phyloP scores from a whole-genome alignment of 2,329 filamentous ascomycete genomes.

The Aureobasidium sp. region DNA sequence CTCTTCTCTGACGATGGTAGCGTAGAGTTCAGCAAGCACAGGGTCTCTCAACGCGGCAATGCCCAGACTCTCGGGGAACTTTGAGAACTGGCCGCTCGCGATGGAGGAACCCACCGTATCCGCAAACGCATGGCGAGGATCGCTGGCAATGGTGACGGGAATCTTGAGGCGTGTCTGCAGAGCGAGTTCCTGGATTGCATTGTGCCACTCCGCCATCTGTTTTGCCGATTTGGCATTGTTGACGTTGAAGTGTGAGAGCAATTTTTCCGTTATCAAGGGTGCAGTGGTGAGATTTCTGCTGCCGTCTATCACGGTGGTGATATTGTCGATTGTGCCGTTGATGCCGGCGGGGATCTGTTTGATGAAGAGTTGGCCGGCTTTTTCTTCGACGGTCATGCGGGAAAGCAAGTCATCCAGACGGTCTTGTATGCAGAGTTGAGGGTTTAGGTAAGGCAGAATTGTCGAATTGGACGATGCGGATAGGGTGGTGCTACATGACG shows the following conservation, averaged over 20 bases:
- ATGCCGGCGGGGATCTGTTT: conserved; percentile 28
- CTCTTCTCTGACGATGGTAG: conserved; percentile 54
- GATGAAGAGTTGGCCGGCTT: conserved; percentile 49
- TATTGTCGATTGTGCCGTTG: conserved; percentile 6
- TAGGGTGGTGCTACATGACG: not conserved
- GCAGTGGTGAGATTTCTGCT: conserved; percentile 23
- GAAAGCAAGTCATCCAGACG: conserved; percentile 59
- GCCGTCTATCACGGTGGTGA: not conserved
- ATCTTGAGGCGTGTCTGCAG: not conserved
- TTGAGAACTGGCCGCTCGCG: conserved; percentile 68
- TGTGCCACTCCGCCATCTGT: conserved; percentile 44
- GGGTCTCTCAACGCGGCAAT: conserved; percentile 62
- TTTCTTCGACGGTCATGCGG: conserved; percentile 67
- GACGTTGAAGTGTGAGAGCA: conserved; percentile 51
- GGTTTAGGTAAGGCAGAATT: not conserved
- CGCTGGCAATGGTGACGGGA: conserved; percentile 18
- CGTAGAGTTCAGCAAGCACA: conserved; percentile 59
- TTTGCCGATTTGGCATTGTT: conserved; percentile 57
- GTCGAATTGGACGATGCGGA: not conserved
- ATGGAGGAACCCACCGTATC: conserved; percentile 65
- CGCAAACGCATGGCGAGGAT: conserved; percentile 54
- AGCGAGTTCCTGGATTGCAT: not conserved
- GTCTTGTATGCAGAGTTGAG: conserved; percentile 40
- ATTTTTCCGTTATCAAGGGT: conserved; percentile 67
- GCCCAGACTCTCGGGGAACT: conserved; percentile 56